phyloP scores from a whole-genome alignment of 1,284 basidiomycete species.

The Uromyces viciae-fabae region DNA sequence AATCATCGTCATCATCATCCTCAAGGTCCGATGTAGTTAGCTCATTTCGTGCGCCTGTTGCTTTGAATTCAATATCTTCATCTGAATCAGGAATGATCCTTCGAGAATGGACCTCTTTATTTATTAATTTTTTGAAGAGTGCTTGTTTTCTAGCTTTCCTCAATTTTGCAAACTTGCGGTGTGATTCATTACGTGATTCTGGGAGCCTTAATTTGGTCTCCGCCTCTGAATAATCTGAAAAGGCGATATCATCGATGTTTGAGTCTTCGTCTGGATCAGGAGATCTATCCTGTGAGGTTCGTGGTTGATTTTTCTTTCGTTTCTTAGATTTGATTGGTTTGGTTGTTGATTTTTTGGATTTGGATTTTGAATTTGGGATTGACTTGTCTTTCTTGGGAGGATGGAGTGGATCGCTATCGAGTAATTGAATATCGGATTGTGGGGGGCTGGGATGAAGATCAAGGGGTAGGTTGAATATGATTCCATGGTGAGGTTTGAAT shows the following conservation, averaged over 20 bases:
- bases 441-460: too few species aligned
- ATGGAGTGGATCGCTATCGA: not conserved
- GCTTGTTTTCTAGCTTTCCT: not conserved
- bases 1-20: not conserved
- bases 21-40: not conserved
- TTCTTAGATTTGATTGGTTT: not conserved
- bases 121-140: not conserved
- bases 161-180: not conserved
- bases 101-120: conserved; percentile 26
- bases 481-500: conserved; percentile 28
- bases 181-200: not conserved
- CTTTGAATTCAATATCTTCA: not conserved
- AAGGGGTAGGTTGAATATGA: not conserved
- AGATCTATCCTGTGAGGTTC: not conserved
- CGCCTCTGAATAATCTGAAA: conserved; percentile 31
- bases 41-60: not conserved
- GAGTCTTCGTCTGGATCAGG: conserved; percentile 13
- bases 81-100: conserved; percentile 41
- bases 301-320: not conserved
- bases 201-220: conserved; percentile 19
- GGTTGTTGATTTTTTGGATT: not conserved
- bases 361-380: not conserved
- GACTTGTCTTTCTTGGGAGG: not conserved
- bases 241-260: conserved; percentile 10
- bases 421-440: not conserved